A percentile compares a stretch with the other conserved stretches of the same genome.
Conservation (phyloP, 805 yeast genomes). For the Blastobotrys attinorum region DNA sequence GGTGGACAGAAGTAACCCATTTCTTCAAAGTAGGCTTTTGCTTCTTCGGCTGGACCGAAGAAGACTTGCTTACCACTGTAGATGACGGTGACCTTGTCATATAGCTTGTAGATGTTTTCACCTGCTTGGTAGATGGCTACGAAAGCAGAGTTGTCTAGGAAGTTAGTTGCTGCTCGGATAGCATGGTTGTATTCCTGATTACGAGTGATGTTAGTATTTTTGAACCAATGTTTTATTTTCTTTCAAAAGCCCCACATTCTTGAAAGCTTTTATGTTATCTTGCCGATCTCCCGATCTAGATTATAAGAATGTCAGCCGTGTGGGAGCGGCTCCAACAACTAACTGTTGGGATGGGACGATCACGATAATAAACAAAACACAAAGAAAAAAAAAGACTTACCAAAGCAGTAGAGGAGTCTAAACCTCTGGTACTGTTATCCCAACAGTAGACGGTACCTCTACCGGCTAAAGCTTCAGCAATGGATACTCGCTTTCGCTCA, state of each 20-base stretch:
- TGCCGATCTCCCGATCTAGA: too few species aligned
- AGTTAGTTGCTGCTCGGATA: constrained; percentile 51
- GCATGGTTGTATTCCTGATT: constrained; percentile 67
- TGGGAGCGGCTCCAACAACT: too few species aligned
- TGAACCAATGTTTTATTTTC: too few species aligned
- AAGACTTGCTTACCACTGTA: constrained; percentile 56
- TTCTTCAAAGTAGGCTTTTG: constrained; percentile 48
- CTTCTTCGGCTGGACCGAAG: constrained; percentile 51
- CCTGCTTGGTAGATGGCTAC: constrained; percentile 68
- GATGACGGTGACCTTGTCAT: constrained; percentile 54
- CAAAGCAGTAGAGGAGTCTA: constrained; percentile 77
- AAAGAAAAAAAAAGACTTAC: too few species aligned
- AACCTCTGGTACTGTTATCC: constrained; percentile 82
- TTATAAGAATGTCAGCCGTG: too few species aligned
- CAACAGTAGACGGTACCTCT: constrained; percentile 60
- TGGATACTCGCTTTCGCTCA: constrained; percentile 77
- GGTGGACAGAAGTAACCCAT: constrained; percentile 62
- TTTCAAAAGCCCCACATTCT: too few species aligned
- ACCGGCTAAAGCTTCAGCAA: constrained; percentile 66
- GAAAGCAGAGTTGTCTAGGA: constrained; percentile 47
- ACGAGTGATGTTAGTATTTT: too few species aligned
- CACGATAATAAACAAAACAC: too few species aligned
- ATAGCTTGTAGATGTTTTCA: constrained; percentile 54
- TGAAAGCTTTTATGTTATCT: too few species aligned
- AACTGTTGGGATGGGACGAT: too few species aligned